Percentiles rank a stretch among this genome's conserved stretches.
phyloP scores from a whole-genome alignment of 1,139 yeast genomes.

The Groenewaldozyma auringiensis region DNA sequence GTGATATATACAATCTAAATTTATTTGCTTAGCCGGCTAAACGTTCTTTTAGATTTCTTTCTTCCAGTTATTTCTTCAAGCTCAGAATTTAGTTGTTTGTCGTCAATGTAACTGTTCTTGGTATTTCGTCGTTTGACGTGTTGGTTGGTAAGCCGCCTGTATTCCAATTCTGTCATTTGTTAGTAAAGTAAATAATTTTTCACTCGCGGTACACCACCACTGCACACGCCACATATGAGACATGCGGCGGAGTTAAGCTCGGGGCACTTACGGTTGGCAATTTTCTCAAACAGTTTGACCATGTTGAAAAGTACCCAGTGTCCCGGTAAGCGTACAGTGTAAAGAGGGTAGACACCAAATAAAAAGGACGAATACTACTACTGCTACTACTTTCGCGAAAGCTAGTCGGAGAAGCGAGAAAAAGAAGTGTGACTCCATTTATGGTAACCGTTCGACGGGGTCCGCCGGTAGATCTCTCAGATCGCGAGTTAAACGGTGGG shows the following conservation, averaged over 20 bases:
- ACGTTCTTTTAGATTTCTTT: neutral
- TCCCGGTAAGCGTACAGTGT: neutral
- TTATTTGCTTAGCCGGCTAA: neutral
- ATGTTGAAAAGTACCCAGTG: neutral
- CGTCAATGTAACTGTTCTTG: slow-evolving; percentile 6
- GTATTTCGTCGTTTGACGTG: slow-evolving; percentile 22
- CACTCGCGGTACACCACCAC: too few relatives aligned
- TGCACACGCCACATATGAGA: too few relatives aligned
- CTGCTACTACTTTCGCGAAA: neutral
- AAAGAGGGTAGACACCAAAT: neutral
- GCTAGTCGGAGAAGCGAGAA: too few relatives aligned
- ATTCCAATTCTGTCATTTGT: slow-evolving; percentile 20
- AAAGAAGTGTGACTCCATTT: too few relatives aligned
- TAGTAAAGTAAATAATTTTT: neutral
- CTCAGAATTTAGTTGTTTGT: too few relatives aligned
- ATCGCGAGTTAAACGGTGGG: too few relatives aligned
- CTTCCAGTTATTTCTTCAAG: too few relatives aligned
- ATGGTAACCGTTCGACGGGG: too few relatives aligned
- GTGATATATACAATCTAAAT: neutral
- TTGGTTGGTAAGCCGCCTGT: slow-evolving; percentile 26
- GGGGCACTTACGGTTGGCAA: slow-evolving; percentile 5
- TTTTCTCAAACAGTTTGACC: slow-evolving; percentile 3
- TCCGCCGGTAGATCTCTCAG: too few relatives aligned
- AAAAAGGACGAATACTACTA: neutral
- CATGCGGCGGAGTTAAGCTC: neutral